Base-by-base conservation (phyloP, 352 stramenopile genomes). In the Globisporangium abappressorium region DNA sequence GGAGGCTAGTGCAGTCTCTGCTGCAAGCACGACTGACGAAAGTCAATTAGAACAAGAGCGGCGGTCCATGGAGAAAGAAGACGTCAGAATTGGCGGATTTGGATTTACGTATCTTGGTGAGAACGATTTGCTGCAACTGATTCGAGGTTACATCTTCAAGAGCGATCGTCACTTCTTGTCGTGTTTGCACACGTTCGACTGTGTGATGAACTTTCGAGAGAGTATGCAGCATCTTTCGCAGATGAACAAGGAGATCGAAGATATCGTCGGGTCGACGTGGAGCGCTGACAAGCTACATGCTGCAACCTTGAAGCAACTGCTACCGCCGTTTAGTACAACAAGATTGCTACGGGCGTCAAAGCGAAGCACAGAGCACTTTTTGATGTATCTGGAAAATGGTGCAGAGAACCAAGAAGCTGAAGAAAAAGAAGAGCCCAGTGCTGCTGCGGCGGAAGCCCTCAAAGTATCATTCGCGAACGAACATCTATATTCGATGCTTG, bases 401-500 rank as follows among this genome's bases (percentile, higher is more conserved):
- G 65, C 34, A 7, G 49, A 55, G 41, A 15, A 66, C 3, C 56
- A 73, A 14, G 43, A 24, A 24, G 68, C 63, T 14, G 51, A 41
- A 18, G 62, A 54, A 0, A 49, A 24, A 18, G 47, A 53, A 65
- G 57, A 47, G 36, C 51, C 5, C 18, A 1, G 38, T 24, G 54
- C 26, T 22, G 12, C 20, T 8, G 51, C 33, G 15, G 3, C 43
- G 18, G 24, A 56, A 0, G 64, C 66, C 11, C 11, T 65, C 36
- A 62, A 57, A 47, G 65, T 91, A 11, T 92, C 87, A 9, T 69
- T 83, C 47, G 83, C 89, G 5, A 96, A 96, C 41, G 66, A 86
- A 3, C 86, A 95, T 68, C 64, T 96, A 11, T 94, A 94, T 73
- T 93, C 83, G n/a, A 95, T 96, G 87, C 65, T 95, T 15, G 82